Evolutionary conservation across 768 basidiomycete species (phyloP), one percentile per base, ranked within the genome.

Genomic region (Exidia glandulosa): DNA sequence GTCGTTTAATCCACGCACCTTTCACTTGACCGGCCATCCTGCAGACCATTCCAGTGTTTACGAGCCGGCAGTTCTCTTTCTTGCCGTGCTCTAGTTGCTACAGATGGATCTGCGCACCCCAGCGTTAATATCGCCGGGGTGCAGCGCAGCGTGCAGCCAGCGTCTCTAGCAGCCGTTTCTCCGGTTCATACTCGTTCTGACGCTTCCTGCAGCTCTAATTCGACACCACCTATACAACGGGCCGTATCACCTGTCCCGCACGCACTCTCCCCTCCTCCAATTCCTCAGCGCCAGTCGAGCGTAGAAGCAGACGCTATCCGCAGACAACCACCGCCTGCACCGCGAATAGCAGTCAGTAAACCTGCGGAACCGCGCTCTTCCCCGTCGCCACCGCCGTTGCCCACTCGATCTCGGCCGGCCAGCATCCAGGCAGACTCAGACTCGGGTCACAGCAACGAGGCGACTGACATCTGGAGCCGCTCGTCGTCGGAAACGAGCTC

Each of bases 371-470:
- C 14, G 50, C 27, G 25, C 16, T 25, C 50, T 4, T 27, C 25
- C 25, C 16, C 41, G 7, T 54, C 50, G 50, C 50, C 50, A 25
- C 50, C 50, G 30, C 50, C 50, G 9, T 31, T 54, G 50, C 50
- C 50, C 5, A n/a, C 30, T 1, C 50, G 50, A 2, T 45, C 41
- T 14, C 41, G 41, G 1, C 41, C 41, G n/a, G 1, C 41, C 41
- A 12, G 19, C 41, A 3, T 45, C 41, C 12, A 45, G 19, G 41
- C 50, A 54, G 50, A 31, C 27, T 54, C 50, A 4, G 25, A 27
- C 3, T 19, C 66, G 65, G 33, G 66, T 66, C 2, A 67, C 63
- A 5, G 67, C 68, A 23, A 65, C 64, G 6, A 62, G 66, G 2
- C 61, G 61, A 25, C 65, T 64, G 45, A 47, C 45, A 14, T 58